phyloP scores from a whole-genome alignment of 345 rosid genomes.

The Gossypium stocksii region DNA sequence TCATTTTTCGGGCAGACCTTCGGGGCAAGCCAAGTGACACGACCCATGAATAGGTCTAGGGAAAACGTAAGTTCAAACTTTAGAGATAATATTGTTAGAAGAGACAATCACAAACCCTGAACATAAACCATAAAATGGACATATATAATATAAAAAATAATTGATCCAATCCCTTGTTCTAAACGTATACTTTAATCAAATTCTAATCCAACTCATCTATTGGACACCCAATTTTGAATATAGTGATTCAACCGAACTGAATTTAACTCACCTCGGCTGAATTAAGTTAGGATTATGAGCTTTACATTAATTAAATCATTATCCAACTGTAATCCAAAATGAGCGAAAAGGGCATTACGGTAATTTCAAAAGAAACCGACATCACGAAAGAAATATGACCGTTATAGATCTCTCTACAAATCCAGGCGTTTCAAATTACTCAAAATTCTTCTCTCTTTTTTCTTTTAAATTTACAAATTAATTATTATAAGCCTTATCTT shows the following conservation, averaged over 20 bases:
- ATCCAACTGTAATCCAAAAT: no score
- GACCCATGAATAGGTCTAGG: no score
- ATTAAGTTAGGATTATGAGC: no score
- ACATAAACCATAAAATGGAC: fast-evolving
- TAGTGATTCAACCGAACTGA: no score
- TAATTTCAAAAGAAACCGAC: not conserved
- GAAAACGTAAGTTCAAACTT: fast-evolving
- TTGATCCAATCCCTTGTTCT: no score
- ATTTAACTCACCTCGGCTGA: no score
- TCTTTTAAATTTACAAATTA: not conserved
- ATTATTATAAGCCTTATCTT: not conserved
- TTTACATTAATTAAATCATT: no score
- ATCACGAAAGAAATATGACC: conserved; percentile 10
- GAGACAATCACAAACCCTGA: fast-evolving
- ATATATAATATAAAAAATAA: no score
- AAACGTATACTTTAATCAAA: no score
- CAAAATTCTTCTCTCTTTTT: not conserved
- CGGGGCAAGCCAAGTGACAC: fast-evolving
- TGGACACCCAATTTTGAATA: no score
- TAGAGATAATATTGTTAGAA: fast-evolving
- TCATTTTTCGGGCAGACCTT: fast-evolving
- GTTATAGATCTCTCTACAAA: conserved; percentile 4
- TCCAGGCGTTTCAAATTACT: conserved; percentile 6
- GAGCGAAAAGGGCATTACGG: not conserved
- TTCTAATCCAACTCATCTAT: no score